phyloP scores from a whole-genome alignment of 306 rosid species.

The Prunus fruticosa region DNA sequence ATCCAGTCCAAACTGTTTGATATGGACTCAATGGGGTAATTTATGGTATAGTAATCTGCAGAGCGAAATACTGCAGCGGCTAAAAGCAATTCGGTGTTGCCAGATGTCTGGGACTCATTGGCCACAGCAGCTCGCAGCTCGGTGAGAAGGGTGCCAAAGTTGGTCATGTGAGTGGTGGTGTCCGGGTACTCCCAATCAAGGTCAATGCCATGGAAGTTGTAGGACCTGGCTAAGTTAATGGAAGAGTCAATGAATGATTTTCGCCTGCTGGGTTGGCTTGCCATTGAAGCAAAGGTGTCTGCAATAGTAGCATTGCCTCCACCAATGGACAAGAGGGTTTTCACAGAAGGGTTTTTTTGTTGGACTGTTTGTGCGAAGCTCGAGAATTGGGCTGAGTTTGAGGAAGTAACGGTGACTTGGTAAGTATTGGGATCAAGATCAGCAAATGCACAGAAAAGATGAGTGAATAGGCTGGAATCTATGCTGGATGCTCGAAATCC shows the following conservation, averaged over 20 bases:
- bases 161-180: slow-evolving; percentile 22
- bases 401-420: slow-evolving; percentile 29
- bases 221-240: slow-evolving; percentile 21
- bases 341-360: slow-evolving; percentile 36
- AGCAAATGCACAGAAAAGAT: slow-evolving; percentile 60
- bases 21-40: slow-evolving; percentile 15
- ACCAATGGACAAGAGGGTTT: slow-evolving; percentile 47
- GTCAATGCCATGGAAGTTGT: slow-evolving; percentile 42
- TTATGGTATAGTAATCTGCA: slow-evolving; percentile 1
- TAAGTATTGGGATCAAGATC: slow-evolving; percentile 23
- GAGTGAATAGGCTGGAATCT: slow-evolving; percentile 52
- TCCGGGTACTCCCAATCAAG: slow-evolving; percentile 41
- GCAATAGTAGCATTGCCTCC: slow-evolving; percentile 19
- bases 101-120: slow-evolving; percentile 14
- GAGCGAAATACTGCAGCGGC: slow-evolving; percentile 31
- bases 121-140: slow-evolving; percentile 36
- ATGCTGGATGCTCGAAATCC: slow-evolving; percentile 37
- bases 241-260: slow-evolving; percentile 44
- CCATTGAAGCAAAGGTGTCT: slow-evolving; percentile 37
- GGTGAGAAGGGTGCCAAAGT: slow-evolving; percentile 32
- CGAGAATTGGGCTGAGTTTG: slow-evolving; percentile 23
- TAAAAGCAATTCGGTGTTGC: slow-evolving; percentile 15
- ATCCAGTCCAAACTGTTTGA: slow-evolving; percentile 36
- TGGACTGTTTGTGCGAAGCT: slow-evolving; percentile 38
- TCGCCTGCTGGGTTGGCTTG: slow-evolving; percentile 23